phyloP scores from a whole-genome alignment of 2,329 filamentous ascomycete genomes.

The Chrysoporthe puriensis region DNA sequence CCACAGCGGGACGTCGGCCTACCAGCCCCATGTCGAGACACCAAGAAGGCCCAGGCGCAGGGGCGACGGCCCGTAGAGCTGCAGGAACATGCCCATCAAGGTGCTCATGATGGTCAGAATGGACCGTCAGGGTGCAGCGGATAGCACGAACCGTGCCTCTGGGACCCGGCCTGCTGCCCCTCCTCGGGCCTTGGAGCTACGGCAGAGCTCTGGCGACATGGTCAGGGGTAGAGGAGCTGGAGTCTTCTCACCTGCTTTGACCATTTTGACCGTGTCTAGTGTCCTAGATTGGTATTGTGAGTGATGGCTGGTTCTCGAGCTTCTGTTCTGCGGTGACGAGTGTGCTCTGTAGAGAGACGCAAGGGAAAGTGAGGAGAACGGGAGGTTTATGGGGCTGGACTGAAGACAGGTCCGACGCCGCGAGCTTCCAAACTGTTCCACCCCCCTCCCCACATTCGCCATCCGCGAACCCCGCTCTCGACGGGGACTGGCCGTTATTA shows the following conservation, averaged over 20 bases:
- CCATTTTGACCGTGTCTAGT: slow-evolving; percentile 77
- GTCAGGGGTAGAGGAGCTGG: slow-evolving; percentile 25
- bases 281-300: slow-evolving; percentile 32
- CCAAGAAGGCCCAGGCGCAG: slow-evolving; percentile 12
- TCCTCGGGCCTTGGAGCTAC: slow-evolving; percentile 10
- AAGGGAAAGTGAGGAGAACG: slow-evolving; percentile 8
- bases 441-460: slow-evolving; percentile 5
- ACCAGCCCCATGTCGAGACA: not conserved
- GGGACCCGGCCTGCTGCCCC: slow-evolving; percentile 47
- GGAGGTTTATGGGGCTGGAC: slow-evolving; percentile 1
- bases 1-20: not conserved
- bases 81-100: slow-evolving; percentile 35
- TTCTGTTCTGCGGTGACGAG: not conserved
- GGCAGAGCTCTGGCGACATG: slow-evolving; percentile 29
- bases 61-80: not conserved
- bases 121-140: slow-evolving; percentile 50
- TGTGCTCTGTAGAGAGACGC: not conserved
- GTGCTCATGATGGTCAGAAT: slow-evolving; percentile 24
- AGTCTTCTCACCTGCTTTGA: slow-evolving; percentile 84
- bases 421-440: slow-evolving; percentile 5
- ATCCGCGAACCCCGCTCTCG: slow-evolving; percentile 1
- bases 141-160: slow-evolving; percentile 11
- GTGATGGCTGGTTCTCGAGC: not conserved
- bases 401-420: not conserved
- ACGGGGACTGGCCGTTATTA: not conserved